Conservation (phyloP, 31 red algal genomes). For the Bonnemaisonia californica region DNA sequence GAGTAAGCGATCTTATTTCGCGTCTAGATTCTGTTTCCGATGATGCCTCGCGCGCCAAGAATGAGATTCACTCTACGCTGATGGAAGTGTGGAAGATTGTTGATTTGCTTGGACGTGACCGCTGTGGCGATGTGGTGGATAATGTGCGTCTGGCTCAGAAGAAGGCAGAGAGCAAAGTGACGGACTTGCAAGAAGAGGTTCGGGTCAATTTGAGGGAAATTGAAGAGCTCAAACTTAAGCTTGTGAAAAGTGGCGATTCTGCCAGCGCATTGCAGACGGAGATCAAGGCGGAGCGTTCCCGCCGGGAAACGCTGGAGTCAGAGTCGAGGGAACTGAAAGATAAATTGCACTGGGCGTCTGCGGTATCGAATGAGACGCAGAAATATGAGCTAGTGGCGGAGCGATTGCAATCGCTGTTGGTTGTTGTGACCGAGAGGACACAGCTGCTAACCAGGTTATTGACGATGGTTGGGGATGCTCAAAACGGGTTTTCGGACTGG, state of each 20-base stretch:
- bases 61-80: slow-evolving; percentile 81
- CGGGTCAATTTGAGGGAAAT: slow-evolving; percentile 18
- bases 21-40: slow-evolving; percentile 73
- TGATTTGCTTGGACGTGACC: slow-evolving; percentile 74
- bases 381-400: slow-evolving; percentile 71
- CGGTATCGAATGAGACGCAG: slow-evolving; percentile 68
- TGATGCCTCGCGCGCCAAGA: slow-evolving; percentile 78
- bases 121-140: slow-evolving; percentile 74
- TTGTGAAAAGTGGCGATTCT: slow-evolving; percentile 24
- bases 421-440: slow-evolving; percentile 71
- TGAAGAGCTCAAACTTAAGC: slow-evolving; percentile 43
- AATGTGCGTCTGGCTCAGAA: slow-evolving; percentile 61
- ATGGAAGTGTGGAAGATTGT: slow-evolving; percentile 86
- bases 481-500: slow-evolving; percentile 55
- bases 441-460: slow-evolving; percentile 42
- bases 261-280: slow-evolving; percentile 45
- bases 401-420: slow-evolving; percentile 52
- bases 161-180: slow-evolving; percentile 49
- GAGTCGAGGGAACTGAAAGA: slow-evolving; percentile 60
- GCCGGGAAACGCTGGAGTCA: slow-evolving; percentile 41
- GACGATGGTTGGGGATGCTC: slow-evolving; percentile 54
- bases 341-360: slow-evolving; percentile 80
- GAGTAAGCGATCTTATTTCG: slow-evolving; percentile 75
- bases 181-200: slow-evolving; percentile 38
- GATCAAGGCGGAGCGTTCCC: slow-evolving; percentile 54